Evolutionary conservation across 1,284 basidiomycete genomes (phyloP), one percentile per base, ranked within the genome.

Genomic region (Termitomyces sp.): DNA sequence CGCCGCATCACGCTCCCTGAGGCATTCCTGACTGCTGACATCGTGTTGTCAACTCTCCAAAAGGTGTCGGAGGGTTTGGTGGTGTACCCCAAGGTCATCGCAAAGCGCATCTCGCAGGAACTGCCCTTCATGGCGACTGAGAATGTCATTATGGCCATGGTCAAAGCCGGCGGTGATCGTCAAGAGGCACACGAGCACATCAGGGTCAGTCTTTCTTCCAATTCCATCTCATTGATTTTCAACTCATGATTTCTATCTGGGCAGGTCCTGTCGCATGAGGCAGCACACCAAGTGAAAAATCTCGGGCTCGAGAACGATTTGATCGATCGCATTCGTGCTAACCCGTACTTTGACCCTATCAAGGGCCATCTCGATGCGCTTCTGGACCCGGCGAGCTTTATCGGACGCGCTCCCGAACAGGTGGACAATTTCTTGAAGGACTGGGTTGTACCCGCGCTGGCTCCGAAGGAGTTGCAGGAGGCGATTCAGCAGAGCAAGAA

Each of bases 71-170:
- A 99, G 73, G 97, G 96, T 1, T 81, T 99, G 21, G 95, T 99
- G 30, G 96, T 99, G 55, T 99, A 99, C 73, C 96, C 96, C 15
- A 88, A 87, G 67, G 96, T 99, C 62, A 99, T 99, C 65, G 88
- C 80, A 5, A 85, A 94, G 43, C 86, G 93, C 41, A 96, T 99
- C 69, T 73, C 85, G 19, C 92, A 97, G 70, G 97, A 99, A 73
- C 80, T 99, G 34, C 97, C 97, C 1, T 99, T 99, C 81, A 99
- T 99, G 97, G 92, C 92, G 2, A 95, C 94, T 2, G 94, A 98
- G 73, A 99, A 99, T 73, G 83, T 99, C 71, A 99, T 99, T 77
- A 99, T 99, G 97, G 94, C 94, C 10, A 88, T 99, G 59, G 97
- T 99, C 57, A 96, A 96, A 73, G 80, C 78, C 53, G 95, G 95